Evolutionary conservation across 768 basidiomycete species (phyloP).

Genomic region (Paxillus ammoniavirescens): DNA sequence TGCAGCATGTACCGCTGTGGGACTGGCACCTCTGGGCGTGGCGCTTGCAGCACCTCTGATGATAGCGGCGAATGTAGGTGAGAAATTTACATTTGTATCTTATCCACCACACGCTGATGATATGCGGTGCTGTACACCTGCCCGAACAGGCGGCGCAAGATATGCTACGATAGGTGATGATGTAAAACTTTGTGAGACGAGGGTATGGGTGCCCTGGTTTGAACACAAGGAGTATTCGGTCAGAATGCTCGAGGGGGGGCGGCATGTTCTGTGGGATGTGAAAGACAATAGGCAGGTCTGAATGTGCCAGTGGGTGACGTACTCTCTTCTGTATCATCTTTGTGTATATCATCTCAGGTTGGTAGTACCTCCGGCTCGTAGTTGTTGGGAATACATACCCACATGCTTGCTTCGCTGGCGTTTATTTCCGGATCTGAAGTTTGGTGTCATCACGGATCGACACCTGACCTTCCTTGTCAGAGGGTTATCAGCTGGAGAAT

Average conservation of each 20-base stretch:
- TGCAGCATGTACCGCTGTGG: not conserved
- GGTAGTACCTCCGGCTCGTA: too few relatives aligned
- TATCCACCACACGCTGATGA: too few relatives aligned
- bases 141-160: conserved; percentile 2
- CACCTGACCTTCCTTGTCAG: too few relatives aligned
- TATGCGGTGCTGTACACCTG: not conserved
- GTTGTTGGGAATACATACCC: too few relatives aligned
- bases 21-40: not conserved
- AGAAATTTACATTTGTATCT: not conserved
- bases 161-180: conserved; percentile 8
- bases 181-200: conserved; percentile 11
- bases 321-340: too few relatives aligned
- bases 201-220: conserved; percentile 22
- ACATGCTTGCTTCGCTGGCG: too few relatives aligned
- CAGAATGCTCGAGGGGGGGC: conserved; percentile 3
- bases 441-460: too few relatives aligned
- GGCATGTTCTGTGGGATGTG: conserved; percentile 16
- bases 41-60: conserved; percentile 10
- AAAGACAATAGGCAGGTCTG: conserved; percentile 9
- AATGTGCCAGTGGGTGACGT: too few relatives aligned
- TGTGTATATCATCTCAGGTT: too few relatives aligned
- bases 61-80: conserved; percentile 11
- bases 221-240: conserved; percentile 21
- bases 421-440: too few relatives aligned
- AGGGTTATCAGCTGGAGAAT: too few relatives aligned